A percentile compares a stretch with the other conserved stretches of the same genome.
phyloP scores from a whole-genome alignment of 116 monocot genomes.

The Papilionanthe hybrid region DNA sequence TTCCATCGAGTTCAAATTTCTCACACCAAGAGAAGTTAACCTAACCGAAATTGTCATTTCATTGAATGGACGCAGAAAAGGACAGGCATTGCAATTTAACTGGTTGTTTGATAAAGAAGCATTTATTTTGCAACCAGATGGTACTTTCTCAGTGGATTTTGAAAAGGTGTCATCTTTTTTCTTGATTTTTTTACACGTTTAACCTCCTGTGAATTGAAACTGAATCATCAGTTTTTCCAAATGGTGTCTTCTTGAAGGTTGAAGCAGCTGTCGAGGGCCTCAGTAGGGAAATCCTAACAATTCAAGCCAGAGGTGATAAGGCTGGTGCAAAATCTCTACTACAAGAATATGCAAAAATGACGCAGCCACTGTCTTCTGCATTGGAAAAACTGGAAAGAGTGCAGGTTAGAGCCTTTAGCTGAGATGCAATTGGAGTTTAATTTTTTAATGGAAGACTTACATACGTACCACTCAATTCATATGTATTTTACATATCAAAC shows the following conservation, averaged over 20 bases:
- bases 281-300: constrained; percentile 78
- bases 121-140: constrained; percentile 59
- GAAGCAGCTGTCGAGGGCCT: constrained; percentile 77
- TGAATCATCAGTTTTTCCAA: not conserved
- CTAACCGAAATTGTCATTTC: constrained; percentile 8
- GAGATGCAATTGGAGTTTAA: not conserved
- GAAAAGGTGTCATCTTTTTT: constrained; percentile 41
- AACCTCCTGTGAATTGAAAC: not conserved
- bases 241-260: constrained; percentile 44
- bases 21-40: not conserved
- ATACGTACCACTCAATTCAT: too few species aligned
- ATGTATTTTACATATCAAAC: too few species aligned
- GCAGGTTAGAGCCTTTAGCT: constrained; percentile 36
- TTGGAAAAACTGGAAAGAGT: constrained; percentile 66
- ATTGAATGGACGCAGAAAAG: constrained; percentile 52
- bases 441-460: not conserved
- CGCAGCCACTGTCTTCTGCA: constrained; percentile 47
- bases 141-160: constrained; percentile 85
- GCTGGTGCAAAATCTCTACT: constrained; percentile 64
- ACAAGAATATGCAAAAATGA: constrained; percentile 54
- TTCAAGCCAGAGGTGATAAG: constrained; percentile 95
- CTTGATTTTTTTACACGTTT: not conserved
- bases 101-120: constrained; percentile 79
- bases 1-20: not conserved
- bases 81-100: constrained; percentile 93